Percentiles rank a stretch among this genome's conserved stretches.
These are phyloP conservation scores for Rhodotorula diobovata DNA, from an alignment of 768 basidiomycete genomes.

Conservation along the genomic window DNA sequence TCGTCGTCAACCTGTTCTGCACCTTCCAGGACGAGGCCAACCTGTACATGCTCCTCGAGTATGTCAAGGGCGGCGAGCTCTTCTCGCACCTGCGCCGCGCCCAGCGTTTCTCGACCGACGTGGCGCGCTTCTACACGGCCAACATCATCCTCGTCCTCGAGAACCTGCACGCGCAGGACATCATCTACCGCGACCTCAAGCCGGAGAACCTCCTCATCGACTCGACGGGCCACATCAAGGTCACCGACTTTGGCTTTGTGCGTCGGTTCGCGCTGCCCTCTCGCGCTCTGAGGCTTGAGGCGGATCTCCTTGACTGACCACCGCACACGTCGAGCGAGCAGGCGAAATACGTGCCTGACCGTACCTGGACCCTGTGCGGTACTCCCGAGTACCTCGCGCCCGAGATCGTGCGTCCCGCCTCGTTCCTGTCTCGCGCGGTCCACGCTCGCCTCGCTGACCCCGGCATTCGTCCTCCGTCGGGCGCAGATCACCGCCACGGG, in stretches of 20 bases:
- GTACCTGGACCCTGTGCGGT: constrained; percentile 95
- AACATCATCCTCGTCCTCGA: constrained; percentile 91
- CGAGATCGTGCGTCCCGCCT: constrained; percentile 58
- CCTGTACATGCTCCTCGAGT: constrained; percentile 90
- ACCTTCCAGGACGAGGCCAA: constrained; percentile 94
- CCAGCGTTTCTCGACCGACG: constrained; percentile 90
- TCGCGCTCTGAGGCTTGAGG: no score
- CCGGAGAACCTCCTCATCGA: constrained; percentile 98
- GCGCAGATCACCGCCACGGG: constrained; percentile 79
- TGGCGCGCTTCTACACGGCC: constrained; percentile 95
- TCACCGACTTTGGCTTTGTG: constrained; percentile 90
- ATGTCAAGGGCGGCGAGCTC: constrained; percentile 73
- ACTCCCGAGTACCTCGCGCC: constrained; percentile 96
- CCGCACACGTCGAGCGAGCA: neutral
- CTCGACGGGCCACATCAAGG: constrained; percentile 78
- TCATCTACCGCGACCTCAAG: constrained; percentile 97
- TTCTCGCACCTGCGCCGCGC: constrained; percentile 88
- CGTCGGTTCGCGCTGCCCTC: neutral
- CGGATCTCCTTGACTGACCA: neutral
- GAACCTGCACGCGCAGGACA: constrained; percentile 91
- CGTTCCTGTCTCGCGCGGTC: neutral
- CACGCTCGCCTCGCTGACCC: neutral
- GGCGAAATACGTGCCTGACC: constrained; percentile 92
- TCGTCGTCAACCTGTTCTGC: constrained; percentile 77
- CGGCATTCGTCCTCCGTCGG: neutral